Evolutionary conservation across 441 rosid species (phyloP), one percentile per base, ranked within the genome.

Genomic region (Aleurites moluccanus): DNA sequence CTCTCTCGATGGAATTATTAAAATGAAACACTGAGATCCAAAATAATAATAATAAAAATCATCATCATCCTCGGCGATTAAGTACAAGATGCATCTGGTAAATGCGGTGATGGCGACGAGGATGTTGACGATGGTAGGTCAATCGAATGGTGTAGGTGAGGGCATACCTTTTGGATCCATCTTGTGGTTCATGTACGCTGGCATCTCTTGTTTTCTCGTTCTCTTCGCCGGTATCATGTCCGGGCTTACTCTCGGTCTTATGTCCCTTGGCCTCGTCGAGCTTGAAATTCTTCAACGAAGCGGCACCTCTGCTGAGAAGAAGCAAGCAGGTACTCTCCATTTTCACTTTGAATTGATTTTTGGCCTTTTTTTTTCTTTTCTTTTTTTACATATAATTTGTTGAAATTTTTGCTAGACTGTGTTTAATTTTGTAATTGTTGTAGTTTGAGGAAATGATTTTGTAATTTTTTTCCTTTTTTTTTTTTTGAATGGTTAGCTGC

Each of bases 161-260:
- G 80, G 65, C 60, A 85, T 89, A 3, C 79, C 86, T 76, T 77
- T 73, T 79, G 96, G 90, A 52, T 75, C 91, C 18, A 67, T 88
- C 2, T 75, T 78, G 87, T 94, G 91, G 92, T 92, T 87, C 77
- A 80, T 80, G 7, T 90, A 89, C 77, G 92, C 85, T 4, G 97
- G 90, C 11, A 69, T 91, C 13, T 93, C 97, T 27, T 92, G 97
- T 87, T 35, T 91, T 30, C 88, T 94, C 21, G 97, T 94, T 1
- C 84, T 94, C 56, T 92, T 94, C 82, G 99, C 98, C 11, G 97
- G 99, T 0, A 88, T 91, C 59, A 89, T 91, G 97, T 92, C 96
- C 0, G 97, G 96, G 14, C 91, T 92, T 45, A 92, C 98, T 21
- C 83, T 92, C 15, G 97, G 97, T 1, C 77, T 92, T 62, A 92